These are phyloP conservation scores for Chrysanthemum lavandulifolium DNA, from an alignment of 129 eudicot genomes.

Conservation along the genomic window DNA sequence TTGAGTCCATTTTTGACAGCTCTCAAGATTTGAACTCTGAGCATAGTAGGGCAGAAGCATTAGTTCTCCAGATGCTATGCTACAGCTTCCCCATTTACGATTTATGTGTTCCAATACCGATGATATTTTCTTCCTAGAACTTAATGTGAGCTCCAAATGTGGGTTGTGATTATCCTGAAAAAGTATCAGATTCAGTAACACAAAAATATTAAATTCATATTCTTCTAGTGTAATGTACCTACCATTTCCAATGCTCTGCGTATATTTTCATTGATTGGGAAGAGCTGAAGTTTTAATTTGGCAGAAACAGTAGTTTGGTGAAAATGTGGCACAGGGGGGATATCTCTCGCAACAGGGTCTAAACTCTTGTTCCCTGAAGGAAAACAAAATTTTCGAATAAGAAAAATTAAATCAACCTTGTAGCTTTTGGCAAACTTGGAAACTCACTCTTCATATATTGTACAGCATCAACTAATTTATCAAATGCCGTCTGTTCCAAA, in stretches of 20 bases:
- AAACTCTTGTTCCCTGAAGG: constrained; percentile 41
- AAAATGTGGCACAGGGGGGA: constrained; percentile 32
- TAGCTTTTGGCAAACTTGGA: background rate
- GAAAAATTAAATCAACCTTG: constrained; percentile 6
- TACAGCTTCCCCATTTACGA: constrained; percentile 87
- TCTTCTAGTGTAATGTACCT: constrained; percentile 5
- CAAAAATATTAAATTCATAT: background rate
- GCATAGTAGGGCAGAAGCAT: constrained; percentile 62
- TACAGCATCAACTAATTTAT: constrained; percentile 39
- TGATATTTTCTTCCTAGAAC: constrained; percentile 82
- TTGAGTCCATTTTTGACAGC: constrained; percentile 68
- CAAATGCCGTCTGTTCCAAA: constrained; percentile 68
- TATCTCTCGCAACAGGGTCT: constrained; percentile 38
- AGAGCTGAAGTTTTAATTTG: constrained; percentile 88
- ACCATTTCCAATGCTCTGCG: constrained; percentile 86
- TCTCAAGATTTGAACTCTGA: constrained; percentile 40
- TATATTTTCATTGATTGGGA: constrained; percentile 76
- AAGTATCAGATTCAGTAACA: constrained; percentile 10
- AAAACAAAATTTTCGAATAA: background rate
- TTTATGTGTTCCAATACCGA: constrained; percentile 81
- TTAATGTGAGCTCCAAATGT: constrained; percentile 64
- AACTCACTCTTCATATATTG: constrained; percentile 44
- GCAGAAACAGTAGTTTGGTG: constrained; percentile 26
- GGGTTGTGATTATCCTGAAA: constrained; percentile 40
- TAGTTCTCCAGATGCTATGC: constrained; percentile 66